Evolutionary conservation across 805 yeast genomes (phyloP).

Genomic region (Wickerhamiella musiphila): DNA sequence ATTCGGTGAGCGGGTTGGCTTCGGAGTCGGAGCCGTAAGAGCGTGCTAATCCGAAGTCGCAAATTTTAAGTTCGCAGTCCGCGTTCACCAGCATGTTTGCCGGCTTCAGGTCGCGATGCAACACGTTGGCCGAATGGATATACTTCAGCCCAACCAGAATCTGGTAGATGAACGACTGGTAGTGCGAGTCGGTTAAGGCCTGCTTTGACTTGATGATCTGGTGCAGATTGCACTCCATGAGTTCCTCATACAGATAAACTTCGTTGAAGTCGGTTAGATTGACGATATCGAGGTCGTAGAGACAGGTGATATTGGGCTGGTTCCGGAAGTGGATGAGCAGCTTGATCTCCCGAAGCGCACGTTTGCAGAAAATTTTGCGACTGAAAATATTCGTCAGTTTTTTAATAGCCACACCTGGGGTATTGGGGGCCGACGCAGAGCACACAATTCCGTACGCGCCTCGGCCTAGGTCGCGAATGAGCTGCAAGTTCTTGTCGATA

Average conservation of each 20-base stretch:
- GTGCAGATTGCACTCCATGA: constrained; percentile 98
- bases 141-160: constrained; percentile 80
- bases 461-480: constrained; percentile 87
- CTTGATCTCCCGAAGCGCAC: constrained; percentile 83
- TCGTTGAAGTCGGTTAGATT: constrained; percentile 71
- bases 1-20: constrained; percentile 65
- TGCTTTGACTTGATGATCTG: constrained; percentile 91
- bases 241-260: constrained; percentile 80
- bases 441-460: constrained; percentile 98
- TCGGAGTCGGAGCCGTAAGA: constrained; percentile 32
- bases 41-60: constrained; percentile 86
- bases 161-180: constrained; percentile 86
- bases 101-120: constrained; percentile 88
- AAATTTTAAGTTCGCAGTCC: constrained; percentile 82
- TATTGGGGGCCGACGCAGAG: constrained; percentile 55
- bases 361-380: constrained; percentile 75
- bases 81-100: constrained; percentile 71
- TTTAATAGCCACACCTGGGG: constrained; percentile 81
- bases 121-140: constrained; percentile 81
- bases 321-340: constrained; percentile 85
- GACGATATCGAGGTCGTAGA: constrained; percentile 86
- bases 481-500: constrained; percentile 73
- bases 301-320: constrained; percentile 87
- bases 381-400: constrained; percentile 89
- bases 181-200: constrained; percentile 73